These are phyloP conservation scores for Dichomitus squalens DNA, from an alignment of 1,284 basidiomycete genomes.

Conservation along the genomic window DNA sequence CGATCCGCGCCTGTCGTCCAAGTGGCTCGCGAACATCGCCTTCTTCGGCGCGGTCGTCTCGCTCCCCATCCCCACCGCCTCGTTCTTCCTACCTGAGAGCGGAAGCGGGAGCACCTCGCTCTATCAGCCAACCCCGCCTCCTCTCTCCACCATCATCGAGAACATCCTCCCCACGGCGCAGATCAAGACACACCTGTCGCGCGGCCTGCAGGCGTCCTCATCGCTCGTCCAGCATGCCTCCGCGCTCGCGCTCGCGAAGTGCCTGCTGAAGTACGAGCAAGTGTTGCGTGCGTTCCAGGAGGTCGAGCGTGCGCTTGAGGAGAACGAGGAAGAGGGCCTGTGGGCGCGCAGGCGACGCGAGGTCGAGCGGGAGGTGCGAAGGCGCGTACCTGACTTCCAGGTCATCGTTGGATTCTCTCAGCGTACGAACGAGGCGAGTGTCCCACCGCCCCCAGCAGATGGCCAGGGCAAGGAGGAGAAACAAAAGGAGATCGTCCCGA, in stretches of 20 bases:
- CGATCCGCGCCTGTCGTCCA: slow-evolving; percentile 85
- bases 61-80: slow-evolving; percentile 67
- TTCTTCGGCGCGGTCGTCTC: slow-evolving; percentile 81
- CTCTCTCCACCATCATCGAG: slow-evolving; percentile 67
- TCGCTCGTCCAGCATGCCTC: slow-evolving; percentile 84
- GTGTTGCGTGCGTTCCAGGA: slow-evolving; percentile 54
- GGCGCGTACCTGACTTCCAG: slow-evolving; percentile 81
- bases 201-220: slow-evolving; percentile 73
- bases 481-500: slow-evolving; percentile 30
- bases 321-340: slow-evolving; percentile 61
- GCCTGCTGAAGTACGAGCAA: slow-evolving; percentile 66
- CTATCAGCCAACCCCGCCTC: slow-evolving; percentile 73
- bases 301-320: slow-evolving; percentile 61
- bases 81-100: slow-evolving; percentile 56
- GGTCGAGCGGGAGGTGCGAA: slow-evolving; percentile 74
- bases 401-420: slow-evolving; percentile 82
- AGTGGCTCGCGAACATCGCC: slow-evolving; percentile 88
- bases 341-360: slow-evolving; percentile 69
- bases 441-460: neutral
- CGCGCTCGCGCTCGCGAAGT: slow-evolving; percentile 73
- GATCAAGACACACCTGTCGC: slow-evolving; percentile 73
- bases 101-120: slow-evolving; percentile 33
- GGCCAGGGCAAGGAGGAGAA: slow-evolving; percentile 30
- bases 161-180: slow-evolving; percentile 76
- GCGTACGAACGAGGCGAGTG: slow-evolving; percentile 31